These are phyloP conservation scores for Nemania sp. DNA, from an alignment of 2,329 filamentous ascomycete genomes.

Conservation along the genomic window DNA sequence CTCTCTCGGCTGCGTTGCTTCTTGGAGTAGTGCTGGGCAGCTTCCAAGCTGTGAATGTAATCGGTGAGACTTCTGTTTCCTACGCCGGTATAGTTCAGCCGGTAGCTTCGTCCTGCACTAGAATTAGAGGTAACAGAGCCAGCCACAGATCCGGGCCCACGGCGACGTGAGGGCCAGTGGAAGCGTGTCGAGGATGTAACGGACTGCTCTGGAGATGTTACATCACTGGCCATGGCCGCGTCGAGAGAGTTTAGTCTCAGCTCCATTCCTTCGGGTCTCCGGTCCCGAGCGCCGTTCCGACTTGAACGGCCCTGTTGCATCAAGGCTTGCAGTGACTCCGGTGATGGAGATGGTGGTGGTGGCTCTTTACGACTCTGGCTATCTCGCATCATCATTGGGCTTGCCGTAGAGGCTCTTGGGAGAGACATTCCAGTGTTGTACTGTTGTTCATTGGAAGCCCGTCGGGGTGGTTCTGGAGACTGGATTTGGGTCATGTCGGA, in stretches of 20 bases:
- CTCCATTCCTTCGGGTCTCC: constrained; percentile 77
- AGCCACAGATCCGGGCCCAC: constrained; percentile 66
- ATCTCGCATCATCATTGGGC: constrained; percentile 72
- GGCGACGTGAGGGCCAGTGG: constrained; percentile 66
- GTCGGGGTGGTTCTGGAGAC: constrained; percentile 52
- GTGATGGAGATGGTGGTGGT: constrained; percentile 75
- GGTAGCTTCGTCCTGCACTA: constrained; percentile 62
- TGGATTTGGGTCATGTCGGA: constrained; percentile 46
- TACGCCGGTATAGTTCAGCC: constrained; percentile 59
- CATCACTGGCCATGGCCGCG: constrained; percentile 62
- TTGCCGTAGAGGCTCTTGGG: constrained; percentile 74
- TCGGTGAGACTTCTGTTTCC: constrained; percentile 76
- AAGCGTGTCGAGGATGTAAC: constrained; percentile 65
- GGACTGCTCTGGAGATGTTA: constrained; percentile 68
- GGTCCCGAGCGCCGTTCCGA: constrained; percentile 78
- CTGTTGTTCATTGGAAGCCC: constrained; percentile 58
- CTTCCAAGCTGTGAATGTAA: constrained; percentile 87
- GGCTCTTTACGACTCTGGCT: constrained; percentile 59
- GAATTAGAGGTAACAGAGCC: constrained; percentile 70
- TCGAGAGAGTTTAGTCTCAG: constrained; percentile 73
- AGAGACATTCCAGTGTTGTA: constrained; percentile 62
- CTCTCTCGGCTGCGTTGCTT: constrained; percentile 67
- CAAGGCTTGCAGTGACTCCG: constrained; percentile 71
- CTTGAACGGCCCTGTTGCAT: constrained; percentile 70
- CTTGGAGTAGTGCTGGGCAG: constrained; percentile 73